phyloP scores from a whole-genome alignment of 495 filamentous ascomycete genomes.

The Penicillium cosmopolitanum region DNA sequence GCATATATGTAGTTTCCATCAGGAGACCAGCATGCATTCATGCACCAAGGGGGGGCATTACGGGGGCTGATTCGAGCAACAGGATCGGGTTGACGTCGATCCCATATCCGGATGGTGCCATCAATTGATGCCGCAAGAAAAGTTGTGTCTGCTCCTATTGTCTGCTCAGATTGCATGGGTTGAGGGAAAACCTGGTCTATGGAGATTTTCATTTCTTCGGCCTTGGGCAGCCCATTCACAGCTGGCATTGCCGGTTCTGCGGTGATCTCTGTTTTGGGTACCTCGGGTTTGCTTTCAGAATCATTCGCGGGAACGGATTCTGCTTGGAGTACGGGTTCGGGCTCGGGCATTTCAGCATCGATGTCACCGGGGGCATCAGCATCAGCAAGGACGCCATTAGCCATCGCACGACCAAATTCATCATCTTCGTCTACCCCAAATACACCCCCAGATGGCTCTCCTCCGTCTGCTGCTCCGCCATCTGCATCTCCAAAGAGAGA shows the following conservation, averaged over 20 bases:
- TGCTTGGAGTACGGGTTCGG: slow-evolving; percentile 26
- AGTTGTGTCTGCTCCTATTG: slow-evolving; percentile 60
- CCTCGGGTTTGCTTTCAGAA: slow-evolving; percentile 18
- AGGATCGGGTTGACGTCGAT: slow-evolving; percentile 75
- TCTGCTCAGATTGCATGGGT: slow-evolving; percentile 37
- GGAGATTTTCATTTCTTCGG: slow-evolving; percentile 46
- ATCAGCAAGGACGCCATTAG: slow-evolving; percentile 53
- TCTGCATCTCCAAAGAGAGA: slow-evolving; percentile 78
- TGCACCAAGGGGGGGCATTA: slow-evolving; percentile 92
- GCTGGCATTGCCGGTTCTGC: slow-evolving; percentile 28
- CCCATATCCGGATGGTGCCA: slow-evolving; percentile 89
- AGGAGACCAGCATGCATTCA: slow-evolving; percentile 96
- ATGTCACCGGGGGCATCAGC: slow-evolving; percentile 43
- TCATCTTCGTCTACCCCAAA: slow-evolving; percentile 83
- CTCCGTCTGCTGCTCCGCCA: slow-evolving; percentile 60
- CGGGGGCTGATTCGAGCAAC: slow-evolving; percentile 75
- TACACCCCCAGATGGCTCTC: slow-evolving; percentile 56
- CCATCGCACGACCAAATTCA: slow-evolving; percentile 81
- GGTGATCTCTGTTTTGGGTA: slow-evolving; percentile 21
- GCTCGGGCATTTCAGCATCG: slow-evolving; percentile 28
- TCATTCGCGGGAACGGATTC: slow-evolving; percentile 10
- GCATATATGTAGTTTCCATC: slow-evolving; percentile 96
- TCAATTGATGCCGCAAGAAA: slow-evolving; percentile 89
- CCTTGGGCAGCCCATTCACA: slow-evolving; percentile 56
- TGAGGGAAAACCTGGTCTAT: slow-evolving; percentile 35